Evolutionary conservation across 805 yeast species (phyloP), one percentile per base, ranked within the genome.

Genomic region (Starmerella lactis-condensi): DNA sequence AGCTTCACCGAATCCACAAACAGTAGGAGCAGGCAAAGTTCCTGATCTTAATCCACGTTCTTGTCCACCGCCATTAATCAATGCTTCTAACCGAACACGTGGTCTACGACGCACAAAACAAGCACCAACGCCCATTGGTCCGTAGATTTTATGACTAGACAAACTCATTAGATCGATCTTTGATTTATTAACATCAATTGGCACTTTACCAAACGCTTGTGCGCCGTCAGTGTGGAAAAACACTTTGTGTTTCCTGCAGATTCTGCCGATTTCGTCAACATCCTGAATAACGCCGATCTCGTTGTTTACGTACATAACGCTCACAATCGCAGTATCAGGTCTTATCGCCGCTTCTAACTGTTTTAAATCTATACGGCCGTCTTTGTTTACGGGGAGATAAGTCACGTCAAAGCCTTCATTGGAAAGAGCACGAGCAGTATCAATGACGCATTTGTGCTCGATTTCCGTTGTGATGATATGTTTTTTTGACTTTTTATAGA

Each of bases 231-330:
- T 75, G 59, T 89, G 98, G 74, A 89, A 89, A 50, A 83, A 89
- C 24, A 89, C 75, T 60, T 89, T 89, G 52, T 79, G 63, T 44
- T 71, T 67, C 42, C 83, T 67, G 58, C 98, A 89, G 34, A 89
- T 62, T 34, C 62, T 57, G 29, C 98, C 98, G 46, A 89, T 89
- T 54, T 82, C 93, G 48, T 79, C 89, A 35, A 89, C 60, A 8
- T 96, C 96, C 62, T 89, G 98, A 49, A 82, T 70, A 26, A 89
- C 96, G 35, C 98, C 98, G 46, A 89, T 89, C 62, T 89, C 98
- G 56, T 89, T 89, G 61, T 89, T 89, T 29, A 89, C 98, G 18
- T 93, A 85, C 98, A 89, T 89, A 25, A 85, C 64, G 11, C 93
- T 78, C 12, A 89, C 94, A 36, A 89, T 56, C 33, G 72, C 72